Conservation (phyloP, 1,284 basidiomycete species). For the Tylopilus sp. region DNA sequence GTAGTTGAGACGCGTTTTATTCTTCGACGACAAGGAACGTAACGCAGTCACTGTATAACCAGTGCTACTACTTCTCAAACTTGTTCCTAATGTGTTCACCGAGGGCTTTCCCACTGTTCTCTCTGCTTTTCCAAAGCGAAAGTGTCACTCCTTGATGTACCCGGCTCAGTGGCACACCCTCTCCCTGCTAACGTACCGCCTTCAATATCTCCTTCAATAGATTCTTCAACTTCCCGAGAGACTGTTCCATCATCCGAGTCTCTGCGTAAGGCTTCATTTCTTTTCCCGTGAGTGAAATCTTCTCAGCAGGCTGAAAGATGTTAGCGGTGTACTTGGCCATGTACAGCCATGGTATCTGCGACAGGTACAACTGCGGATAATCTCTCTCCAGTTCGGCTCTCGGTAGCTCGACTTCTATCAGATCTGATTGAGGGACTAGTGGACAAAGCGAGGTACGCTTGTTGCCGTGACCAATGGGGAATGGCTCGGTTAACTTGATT, state of each 20-base stretch:
- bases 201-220: constrained; percentile 35
- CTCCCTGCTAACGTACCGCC: neutral
- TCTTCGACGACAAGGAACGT: neutral
- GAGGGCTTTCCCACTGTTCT: constrained; percentile 33
- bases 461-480: constrained; percentile 20
- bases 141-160: constrained; percentile 35
- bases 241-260: constrained; percentile 27
- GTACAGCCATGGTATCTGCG: constrained; percentile 51
- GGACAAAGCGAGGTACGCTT: constrained; percentile 22
- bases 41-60: neutral
- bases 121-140: constrained; percentile 36
- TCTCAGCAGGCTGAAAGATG: constrained; percentile 42
- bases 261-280: constrained; percentile 10
- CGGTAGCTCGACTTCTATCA: constrained; percentile 47
- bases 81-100: constrained; percentile 33
- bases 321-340: constrained; percentile 49
- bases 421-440: constrained; percentile 46
- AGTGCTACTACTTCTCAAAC: constrained; percentile 21
- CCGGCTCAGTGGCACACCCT: no score
- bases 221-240: constrained; percentile 39
- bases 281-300: constrained; percentile 32
- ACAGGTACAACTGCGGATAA: constrained; percentile 55
- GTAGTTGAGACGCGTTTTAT: neutral
- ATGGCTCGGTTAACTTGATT: neutral
- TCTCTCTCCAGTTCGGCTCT: constrained; percentile 49